These are phyloP conservation scores for Fusarium chaquense DNA, from an alignment of 2,329 filamentous ascomycete species.

Conservation along the genomic window DNA sequence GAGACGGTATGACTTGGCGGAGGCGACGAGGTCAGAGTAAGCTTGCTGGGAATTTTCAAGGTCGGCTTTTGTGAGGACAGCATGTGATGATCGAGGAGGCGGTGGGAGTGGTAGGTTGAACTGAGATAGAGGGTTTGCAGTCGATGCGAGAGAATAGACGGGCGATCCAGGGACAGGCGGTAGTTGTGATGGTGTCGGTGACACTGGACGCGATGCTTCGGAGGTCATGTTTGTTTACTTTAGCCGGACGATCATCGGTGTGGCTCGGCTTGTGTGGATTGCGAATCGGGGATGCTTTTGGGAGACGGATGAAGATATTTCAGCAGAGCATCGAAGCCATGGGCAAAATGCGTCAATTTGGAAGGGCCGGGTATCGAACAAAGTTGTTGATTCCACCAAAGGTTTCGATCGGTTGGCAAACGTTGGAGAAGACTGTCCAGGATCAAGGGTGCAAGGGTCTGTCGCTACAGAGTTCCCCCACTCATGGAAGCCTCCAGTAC, in stretches of 20 bases:
- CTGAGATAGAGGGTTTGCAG: conserved; percentile 68
- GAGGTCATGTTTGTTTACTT: conserved; percentile 51
- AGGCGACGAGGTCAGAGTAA: conserved; percentile 71
- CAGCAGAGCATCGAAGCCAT: background rate
- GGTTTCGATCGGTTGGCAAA: conserved; percentile 33
- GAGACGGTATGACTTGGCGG: conserved; percentile 72
- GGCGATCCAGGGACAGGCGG: conserved; percentile 73
- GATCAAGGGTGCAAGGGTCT: conserved; percentile 26
- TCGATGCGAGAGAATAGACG: conserved; percentile 73
- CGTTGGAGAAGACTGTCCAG: conserved; percentile 41
- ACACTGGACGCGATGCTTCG: conserved; percentile 54
- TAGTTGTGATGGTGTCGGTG: conserved; percentile 67
- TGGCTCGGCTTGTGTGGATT: conserved; percentile 23
- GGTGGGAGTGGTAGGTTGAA: conserved; percentile 72
- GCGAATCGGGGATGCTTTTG: background rate
- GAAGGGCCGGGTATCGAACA: conserved; percentile 10
- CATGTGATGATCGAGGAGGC: conserved; percentile 67
- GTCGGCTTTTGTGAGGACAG: conserved; percentile 72
- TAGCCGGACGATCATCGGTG: conserved; percentile 28
- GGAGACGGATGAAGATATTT: conserved; percentile 15
- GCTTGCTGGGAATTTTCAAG: conserved; percentile 72
- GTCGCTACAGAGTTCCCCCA: conserved; percentile 30
- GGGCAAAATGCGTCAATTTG: conserved; percentile 8
- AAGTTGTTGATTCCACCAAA: conserved; percentile 26
- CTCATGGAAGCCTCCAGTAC: conserved; percentile 27